Evolutionary conservation across 768 basidiomycete genomes (phyloP), one percentile per base, ranked within the genome.

Genomic region (Pleurotus citrinopileatus): DNA sequence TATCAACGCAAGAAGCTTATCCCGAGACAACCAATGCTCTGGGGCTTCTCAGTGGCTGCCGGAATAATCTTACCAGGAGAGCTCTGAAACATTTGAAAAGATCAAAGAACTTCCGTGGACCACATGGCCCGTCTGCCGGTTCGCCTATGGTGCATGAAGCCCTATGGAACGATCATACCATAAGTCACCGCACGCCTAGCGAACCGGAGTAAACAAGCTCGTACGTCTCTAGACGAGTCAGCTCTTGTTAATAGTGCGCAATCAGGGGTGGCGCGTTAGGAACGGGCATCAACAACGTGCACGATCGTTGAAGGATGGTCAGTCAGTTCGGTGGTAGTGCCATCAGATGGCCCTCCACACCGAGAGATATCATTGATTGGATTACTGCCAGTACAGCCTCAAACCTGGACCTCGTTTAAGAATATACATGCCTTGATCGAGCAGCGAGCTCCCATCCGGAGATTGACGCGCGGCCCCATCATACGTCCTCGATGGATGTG

Each of bases 331-430:
- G 43, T 9, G 26, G 43, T 13, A 44, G 20, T 17, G 12, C 23
- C 43, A 44, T 26, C 20, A 44, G 43, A 26, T 44, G 43, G 12
- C 20, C 43, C 8, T 27, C n/a, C 8, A 22, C 4, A 22, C 43
- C 9, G 32, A 51, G 48, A 36, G 19, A 51, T 23, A 51, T 51
- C 48, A 51, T 36, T 36, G 48, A 51, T 51, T 36, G 34, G 48
- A 37, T 51, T 51, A 12, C 12, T 51, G n/a, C n/a, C n/a, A 17
- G 48, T 20, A 51, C 48, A 51, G 48, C 48, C 48, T 51, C 19
- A 51, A 22, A 13, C 15, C n/a, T 40, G 38, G 13, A 13, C 29
- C 13, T 32, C 13, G 29, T 32, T 32, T 32, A 13, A 13, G 29
- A 32, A 32, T 6, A 32, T 32, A 32, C 29, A 32, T 13, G 29